Evolutionary conservation across 768 basidiomycete genomes (phyloP), one percentile per base, ranked within the genome.

Genomic region (Trametes cingulata): DNA sequence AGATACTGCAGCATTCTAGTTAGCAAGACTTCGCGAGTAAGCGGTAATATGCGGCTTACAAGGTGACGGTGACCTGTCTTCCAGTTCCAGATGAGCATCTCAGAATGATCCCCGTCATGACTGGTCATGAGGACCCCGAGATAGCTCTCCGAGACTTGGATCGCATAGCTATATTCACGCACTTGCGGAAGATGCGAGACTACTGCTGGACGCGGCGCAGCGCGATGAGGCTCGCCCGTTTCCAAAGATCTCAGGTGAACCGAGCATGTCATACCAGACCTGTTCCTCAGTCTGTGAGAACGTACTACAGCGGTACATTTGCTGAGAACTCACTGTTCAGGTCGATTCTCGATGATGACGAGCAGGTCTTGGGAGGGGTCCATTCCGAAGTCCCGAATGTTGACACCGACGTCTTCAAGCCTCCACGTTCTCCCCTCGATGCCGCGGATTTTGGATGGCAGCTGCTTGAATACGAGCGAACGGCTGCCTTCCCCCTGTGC

Each of bases 281-380:
- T 47, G 14, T 40, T 2, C 4, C 17, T 7, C 19, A 45, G 29
- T 33, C 29, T 33, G 29, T 33, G 46, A 29, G 46, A 6, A 46
- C 46, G 12, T 29, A 14, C 39, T 29, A 33, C 22, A 6, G 24
- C 27, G 6, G 12, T 27, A 25, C 2, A 46, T 10, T 29, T 13
- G 13, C 25, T 37, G 19, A 51, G 33, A 15, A 55, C 64, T 55
- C 42, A 56, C 56, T 52, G 24, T 37, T 56, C 49, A 3, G 22
- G 27, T 2, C 75, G 25, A 36, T 64, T 69, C 64, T 82, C 78
- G 6, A 85, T 70, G 17, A 83, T 62, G 8, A 87, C 77, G 9
- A 88, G 75, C 33, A 90, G 76, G 68, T 89, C 83, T 65, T 87
- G 87, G 22, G 83, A 78, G 17, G 85, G 84, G 67, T 90, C 88